Conservation (phyloP, 495 filamentous ascomycete species). For the Penicillium malachiteum region DNA sequence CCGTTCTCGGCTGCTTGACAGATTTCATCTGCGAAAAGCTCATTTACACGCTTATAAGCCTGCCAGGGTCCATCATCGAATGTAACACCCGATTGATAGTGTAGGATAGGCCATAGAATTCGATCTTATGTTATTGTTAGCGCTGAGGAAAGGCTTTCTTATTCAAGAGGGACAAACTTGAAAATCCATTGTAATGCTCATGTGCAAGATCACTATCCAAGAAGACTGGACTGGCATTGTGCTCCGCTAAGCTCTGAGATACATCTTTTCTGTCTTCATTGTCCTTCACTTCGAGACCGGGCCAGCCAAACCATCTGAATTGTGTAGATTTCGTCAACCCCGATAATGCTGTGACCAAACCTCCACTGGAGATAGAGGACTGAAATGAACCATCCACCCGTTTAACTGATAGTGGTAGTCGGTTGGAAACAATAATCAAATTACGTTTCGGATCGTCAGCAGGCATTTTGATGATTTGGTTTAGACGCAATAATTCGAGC, state of each 20-base stretch:
- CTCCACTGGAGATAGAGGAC: conserved; percentile 83
- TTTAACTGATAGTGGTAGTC: conserved; percentile 32
- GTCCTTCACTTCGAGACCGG: conserved; percentile 62
- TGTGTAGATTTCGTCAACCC: conserved; percentile 80
- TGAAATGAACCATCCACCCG: conserved; percentile 62
- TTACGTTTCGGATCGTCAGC: conserved; percentile 22
- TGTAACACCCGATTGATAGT: conserved; percentile 89
- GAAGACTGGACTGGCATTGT: conserved; percentile 55
- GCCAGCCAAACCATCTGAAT: conserved; percentile 95
- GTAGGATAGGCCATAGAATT: conserved; percentile 93
- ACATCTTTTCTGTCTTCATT: conserved; percentile 45
- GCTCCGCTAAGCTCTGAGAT: conserved; percentile 40
- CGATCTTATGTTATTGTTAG: conserved; percentile 56
- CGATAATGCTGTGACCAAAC: conserved; percentile 81
- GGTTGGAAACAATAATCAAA: conserved; percentile 83
- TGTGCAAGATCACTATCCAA: conserved; percentile 54
- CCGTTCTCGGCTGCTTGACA: conserved; percentile 70
- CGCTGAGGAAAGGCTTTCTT: background rate
- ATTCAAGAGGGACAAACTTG: conserved; percentile 34
- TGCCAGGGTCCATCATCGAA: conserved; percentile 87
- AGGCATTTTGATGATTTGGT: conserved; percentile 3
- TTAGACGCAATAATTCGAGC: background rate
- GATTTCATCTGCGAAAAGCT: conserved; percentile 78
- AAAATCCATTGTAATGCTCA: conserved; percentile 61
- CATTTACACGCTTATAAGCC: conserved; percentile 84